Conservation (phyloP, 139 green algal genomes). For the Chlamydomonas sphaeroides region DNA sequence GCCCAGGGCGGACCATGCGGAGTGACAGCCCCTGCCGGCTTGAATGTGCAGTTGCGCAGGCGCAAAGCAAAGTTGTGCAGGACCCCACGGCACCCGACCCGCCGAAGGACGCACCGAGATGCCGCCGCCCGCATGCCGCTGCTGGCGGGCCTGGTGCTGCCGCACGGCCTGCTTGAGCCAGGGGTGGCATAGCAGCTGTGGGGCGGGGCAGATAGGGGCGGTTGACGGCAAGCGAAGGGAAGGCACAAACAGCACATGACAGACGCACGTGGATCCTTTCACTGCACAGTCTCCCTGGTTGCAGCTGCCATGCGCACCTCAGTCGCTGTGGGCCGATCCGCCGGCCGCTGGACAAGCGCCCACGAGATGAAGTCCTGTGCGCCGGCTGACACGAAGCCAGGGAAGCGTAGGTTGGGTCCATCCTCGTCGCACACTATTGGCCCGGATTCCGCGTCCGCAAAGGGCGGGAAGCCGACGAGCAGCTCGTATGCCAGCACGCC, state of each 20-base stretch:
- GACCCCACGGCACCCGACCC: too few relatives aligned
- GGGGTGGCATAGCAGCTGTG: not conserved
- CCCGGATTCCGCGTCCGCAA: not conserved
- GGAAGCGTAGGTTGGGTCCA: not conserved
- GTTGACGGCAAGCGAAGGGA: too few relatives aligned
- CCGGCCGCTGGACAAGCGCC: not conserved
- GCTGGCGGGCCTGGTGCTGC: not conserved
- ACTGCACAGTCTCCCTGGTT: too few relatives aligned
- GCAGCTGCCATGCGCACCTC: too few relatives aligned
- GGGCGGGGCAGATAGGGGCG: too few relatives aligned
- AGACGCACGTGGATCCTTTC: too few relatives aligned
- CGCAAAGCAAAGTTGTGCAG: too few relatives aligned
- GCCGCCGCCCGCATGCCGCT: not conserved
- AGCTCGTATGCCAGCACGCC: slow-evolving; percentile 52
- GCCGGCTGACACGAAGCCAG: not conserved
- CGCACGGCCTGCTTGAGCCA: not conserved
- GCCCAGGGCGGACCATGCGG: too few relatives aligned
- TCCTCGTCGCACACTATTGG: not conserved
- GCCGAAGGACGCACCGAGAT: too few relatives aligned
- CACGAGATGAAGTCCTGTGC: not conserved
- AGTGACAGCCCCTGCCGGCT: too few relatives aligned
- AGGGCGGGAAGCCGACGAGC: slow-evolving; percentile 39
- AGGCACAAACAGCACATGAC: too few relatives aligned
- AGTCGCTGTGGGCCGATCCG: not conserved
- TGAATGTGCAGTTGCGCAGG: too few relatives aligned